Base-by-base conservation (phyloP, 176 grass and related monocot species). In the Cenchrus purpureus region DNA sequence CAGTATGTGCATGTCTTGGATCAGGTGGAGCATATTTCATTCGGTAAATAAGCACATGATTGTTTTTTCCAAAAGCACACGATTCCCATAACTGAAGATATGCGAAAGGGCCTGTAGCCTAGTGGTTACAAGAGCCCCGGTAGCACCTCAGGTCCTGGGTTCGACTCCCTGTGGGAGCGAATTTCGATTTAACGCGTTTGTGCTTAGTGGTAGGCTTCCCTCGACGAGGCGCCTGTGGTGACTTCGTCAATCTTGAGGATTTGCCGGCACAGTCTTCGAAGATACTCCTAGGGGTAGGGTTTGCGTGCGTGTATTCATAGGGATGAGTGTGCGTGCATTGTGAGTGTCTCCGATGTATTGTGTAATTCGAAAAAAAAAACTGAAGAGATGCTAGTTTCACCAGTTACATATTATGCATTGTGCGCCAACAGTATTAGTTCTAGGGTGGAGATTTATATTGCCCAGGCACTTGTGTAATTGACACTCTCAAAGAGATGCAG, bases 11-110 rank as follows among this genome's bases (percentile, higher is more conserved):
- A 61, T 44, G 57, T 83, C 40, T 86, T 31, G 58, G 79, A 86
- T 86, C 73, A 86, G 65, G 58, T 10, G 56, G 32, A 85, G 64
- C 48, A 53, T 54, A 83, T 71, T 77, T 56, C 49, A 16, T 75
- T 44, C 13, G 31, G 19, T 66, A 80, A 42, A 9, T 12, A 65
- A 12, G 61, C 64, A 81, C 8, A 76, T 54, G 48, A 57, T 32
- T 32, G 31, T 32, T 32, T 2, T 32, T 32, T 32, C 31, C 1
- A 32, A 32, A 65, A 9, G 51, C 54, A 81, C 8, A 76, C 43
- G 48, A 57, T 57, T 84, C 7, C 0, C 16, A 74, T 5, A 74
- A 73, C 13, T 68, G 34, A 64, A 61, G 29, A 28, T 0, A 2
- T 43, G 63, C 3, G 22, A 25, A 25, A 25, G 22, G 22, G 22